Evolutionary conservation across 2,329 filamentous ascomycete genomes (phyloP).

Genomic region (Talaromyces sp.): DNA sequence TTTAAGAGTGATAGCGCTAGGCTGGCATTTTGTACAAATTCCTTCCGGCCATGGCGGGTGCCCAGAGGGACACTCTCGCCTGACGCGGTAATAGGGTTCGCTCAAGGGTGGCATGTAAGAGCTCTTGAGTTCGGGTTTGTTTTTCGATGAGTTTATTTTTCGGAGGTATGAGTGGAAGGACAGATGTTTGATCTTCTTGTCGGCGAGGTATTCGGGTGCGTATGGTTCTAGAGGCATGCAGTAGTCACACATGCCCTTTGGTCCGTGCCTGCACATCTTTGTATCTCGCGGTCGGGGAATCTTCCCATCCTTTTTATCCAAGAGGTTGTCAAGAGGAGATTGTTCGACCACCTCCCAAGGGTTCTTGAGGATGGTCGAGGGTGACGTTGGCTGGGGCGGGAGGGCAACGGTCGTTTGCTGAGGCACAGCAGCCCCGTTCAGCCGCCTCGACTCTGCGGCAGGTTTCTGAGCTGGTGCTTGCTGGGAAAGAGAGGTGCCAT

Average conservation of each 20-base stretch:
- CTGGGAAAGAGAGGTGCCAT: slow-evolving; percentile 38
- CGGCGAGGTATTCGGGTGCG: slow-evolving; percentile 76
- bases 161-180: slow-evolving; percentile 93
- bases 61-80: slow-evolving; percentile 81
- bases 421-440: slow-evolving; percentile 32
- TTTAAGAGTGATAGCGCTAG: slow-evolving; percentile 91
- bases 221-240: slow-evolving; percentile 97
- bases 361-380: slow-evolving; percentile 65
- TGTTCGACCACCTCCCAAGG: slow-evolving; percentile 92
- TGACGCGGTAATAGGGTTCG: slow-evolving; percentile 89
- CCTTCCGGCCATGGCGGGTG: slow-evolving; percentile 92
- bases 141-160: slow-evolving; percentile 93
- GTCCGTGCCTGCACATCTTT: slow-evolving; percentile 91
- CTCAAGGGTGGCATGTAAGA: slow-evolving; percentile 94
- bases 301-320: slow-evolving; percentile 88
- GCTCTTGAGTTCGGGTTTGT: slow-evolving; percentile 87
- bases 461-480: slow-evolving; percentile 16
- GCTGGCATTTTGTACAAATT: slow-evolving; percentile 97
- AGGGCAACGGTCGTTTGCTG: slow-evolving; percentile 57
- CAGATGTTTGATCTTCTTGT: slow-evolving; percentile 98
- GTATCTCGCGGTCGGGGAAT: slow-evolving; percentile 67
- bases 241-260: slow-evolving; percentile 98
- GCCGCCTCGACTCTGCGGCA: slow-evolving; percentile 24
- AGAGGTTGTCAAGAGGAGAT: slow-evolving; percentile 74
- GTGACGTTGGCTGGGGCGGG: slow-evolving; percentile 53